Conservation (phyloP, 2,329 filamentous ascomycete genomes). For the Fusarium odoratissimum region DNA sequence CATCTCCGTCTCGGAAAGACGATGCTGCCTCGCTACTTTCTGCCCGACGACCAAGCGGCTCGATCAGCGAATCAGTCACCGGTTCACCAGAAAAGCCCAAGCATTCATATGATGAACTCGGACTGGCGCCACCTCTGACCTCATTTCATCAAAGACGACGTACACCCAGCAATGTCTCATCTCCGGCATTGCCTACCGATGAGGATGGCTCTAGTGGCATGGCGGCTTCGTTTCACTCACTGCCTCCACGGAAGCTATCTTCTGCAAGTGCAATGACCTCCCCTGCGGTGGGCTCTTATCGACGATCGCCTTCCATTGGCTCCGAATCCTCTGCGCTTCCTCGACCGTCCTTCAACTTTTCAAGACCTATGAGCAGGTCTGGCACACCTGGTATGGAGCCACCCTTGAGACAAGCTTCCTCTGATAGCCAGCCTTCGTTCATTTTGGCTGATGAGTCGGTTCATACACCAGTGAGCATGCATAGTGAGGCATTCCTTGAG, state of each 20-base stretch:
- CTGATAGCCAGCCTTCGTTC: conserved; percentile 75
- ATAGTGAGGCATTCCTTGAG: conserved; percentile 75
- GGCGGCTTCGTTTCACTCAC: conserved; percentile 67
- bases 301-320: conserved; percentile 84
- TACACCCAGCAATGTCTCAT: conserved; percentile 71
- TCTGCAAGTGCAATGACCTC: conserved; percentile 70
- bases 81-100: conserved; percentile 60
- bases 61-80: conserved; percentile 46
- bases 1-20: conserved; percentile 50
- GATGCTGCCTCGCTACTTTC: conserved; percentile 52
- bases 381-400: conserved; percentile 69
- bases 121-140: conserved; percentile 63
- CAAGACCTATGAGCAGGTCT: conserved; percentile 83
- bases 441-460: conserved; percentile 72
- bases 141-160: conserved; percentile 59
- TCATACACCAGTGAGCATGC: conserved; percentile 78
- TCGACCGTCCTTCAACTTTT: conserved; percentile 91
- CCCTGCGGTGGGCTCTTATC: conserved; percentile 69
- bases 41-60: conserved; percentile 44
- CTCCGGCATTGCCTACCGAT: conserved; percentile 74
- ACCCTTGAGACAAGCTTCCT: conserved; percentile 71
- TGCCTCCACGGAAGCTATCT: conserved; percentile 81
- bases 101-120: conserved; percentile 62
- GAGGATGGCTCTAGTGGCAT: conserved; percentile 72
- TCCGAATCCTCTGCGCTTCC: conserved; percentile 82